Evolutionary conservation across 2,329 filamentous ascomycete species (phyloP).

Genomic region (Penicillium psychrosexuale): DNA sequence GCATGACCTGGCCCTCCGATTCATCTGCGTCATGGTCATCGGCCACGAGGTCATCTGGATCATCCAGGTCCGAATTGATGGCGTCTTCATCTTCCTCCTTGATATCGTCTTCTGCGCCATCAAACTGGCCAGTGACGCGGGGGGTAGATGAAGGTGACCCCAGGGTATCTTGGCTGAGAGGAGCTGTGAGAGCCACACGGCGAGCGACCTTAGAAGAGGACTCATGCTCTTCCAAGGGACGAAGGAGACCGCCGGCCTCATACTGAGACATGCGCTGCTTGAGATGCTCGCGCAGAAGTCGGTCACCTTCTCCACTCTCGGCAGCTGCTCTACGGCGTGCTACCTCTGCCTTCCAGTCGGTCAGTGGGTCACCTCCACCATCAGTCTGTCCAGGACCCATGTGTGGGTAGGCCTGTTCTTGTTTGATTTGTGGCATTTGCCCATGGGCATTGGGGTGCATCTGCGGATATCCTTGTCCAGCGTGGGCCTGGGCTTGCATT

Average conservation of each 20-base stretch:
- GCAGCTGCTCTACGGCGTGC: constrained; percentile 42
- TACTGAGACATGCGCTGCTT: constrained; percentile 41
- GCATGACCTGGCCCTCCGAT: constrained; percentile 81
- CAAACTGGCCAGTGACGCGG: constrained; percentile 49
- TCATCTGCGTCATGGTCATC: constrained; percentile 89
- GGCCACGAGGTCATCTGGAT: constrained; percentile 79
- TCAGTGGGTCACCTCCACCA: constrained; percentile 58
- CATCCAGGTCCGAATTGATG: constrained; percentile 97
- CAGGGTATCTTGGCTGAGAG: constrained; percentile 5
- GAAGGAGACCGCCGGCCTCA: constrained; percentile 47
- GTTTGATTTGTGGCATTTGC: constrained; percentile 44
- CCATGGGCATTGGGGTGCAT: constrained; percentile 31
- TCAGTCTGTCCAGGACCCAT: constrained; percentile 66
- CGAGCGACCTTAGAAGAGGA: constrained; percentile 37
- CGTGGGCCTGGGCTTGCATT: constrained; percentile 42
- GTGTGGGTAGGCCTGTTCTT: constrained; percentile 39
- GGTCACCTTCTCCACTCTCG: constrained; percentile 37
- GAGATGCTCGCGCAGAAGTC: constrained; percentile 43
- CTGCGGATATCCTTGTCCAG: constrained; percentile 35
- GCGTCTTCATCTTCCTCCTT: constrained; percentile 81
- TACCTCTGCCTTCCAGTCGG: constrained; percentile 52
- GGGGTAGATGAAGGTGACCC: constrained; percentile 11
- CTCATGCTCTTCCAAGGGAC: constrained; percentile 42
- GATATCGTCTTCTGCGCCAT: constrained; percentile 54
- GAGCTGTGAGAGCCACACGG: constrained; percentile 29